A percentile compares a stretch with the other conserved stretches of the same genome.
Evolutionary conservation across 805 yeast genomes (phyloP).

Genomic region (Saccharomycopsis selenospora): DNA sequence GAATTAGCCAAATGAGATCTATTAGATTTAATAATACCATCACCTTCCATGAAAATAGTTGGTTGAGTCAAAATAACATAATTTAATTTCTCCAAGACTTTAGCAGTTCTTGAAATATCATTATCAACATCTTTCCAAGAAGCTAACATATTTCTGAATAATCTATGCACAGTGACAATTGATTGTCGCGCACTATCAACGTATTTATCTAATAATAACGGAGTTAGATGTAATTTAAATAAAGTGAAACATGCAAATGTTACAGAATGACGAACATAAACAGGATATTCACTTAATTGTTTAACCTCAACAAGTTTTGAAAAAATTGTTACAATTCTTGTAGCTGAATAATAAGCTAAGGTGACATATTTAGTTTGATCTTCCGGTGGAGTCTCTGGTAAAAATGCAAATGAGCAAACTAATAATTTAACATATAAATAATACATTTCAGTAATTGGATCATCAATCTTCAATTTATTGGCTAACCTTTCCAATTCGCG

Average conservation of each 20-base stretch:
- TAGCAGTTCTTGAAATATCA: conserved; percentile 87
- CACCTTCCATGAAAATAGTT: conserved; percentile 51
- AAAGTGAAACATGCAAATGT: conserved; percentile 71
- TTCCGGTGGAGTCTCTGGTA: conserved; percentile 78
- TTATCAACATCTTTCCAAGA: conserved; percentile 90
- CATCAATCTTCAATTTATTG: conserved; percentile 57
- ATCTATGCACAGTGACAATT: conserved; percentile 84
- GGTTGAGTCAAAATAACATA: conserved; percentile 84
- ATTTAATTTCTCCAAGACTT: conserved; percentile 80
- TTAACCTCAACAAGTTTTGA: conserved; percentile 62
- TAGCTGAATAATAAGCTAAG: conserved; percentile 66
- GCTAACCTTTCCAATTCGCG: conserved; percentile 69
- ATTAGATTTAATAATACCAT: conserved; percentile 79
- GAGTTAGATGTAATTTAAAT: conserved; percentile 75
- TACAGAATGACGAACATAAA: conserved; percentile 79
- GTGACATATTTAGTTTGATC: conserved; percentile 82
- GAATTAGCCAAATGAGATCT: conserved; percentile 90
- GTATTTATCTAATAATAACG: conserved; percentile 56
- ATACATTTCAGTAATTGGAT: conserved; percentile 66
- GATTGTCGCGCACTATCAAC: conserved; percentile 88
- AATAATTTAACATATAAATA: conserved; percentile 71
- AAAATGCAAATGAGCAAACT: conserved; percentile 85
- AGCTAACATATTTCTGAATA: conserved; percentile 78
- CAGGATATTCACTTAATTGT: conserved; percentile 76
- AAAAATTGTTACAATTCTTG: conserved; percentile 71